Base-by-base conservation (phyloP, 139 green algal species). In the Haematococcus lacustris region DNA sequence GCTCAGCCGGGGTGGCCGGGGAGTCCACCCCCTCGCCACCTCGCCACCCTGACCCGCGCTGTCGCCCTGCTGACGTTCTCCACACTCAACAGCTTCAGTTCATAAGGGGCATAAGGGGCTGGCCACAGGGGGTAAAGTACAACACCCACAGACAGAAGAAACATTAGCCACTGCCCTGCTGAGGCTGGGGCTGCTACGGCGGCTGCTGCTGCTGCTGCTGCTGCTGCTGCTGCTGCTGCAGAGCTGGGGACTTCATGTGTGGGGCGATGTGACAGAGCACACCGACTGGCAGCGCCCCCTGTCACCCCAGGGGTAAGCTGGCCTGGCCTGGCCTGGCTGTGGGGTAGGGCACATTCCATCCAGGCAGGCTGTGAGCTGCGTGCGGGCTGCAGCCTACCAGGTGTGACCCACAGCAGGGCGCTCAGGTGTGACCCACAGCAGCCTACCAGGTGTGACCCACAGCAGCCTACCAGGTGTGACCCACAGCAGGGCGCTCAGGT, bases 161-260 rank as follows among this genome's bases (percentile, higher is more conserved):
- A n/a, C n/a, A n/a, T n/a, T n/a, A n/a, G n/a, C n/a, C n/a, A n/a
- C n/a, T n/a, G n/a, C n/a, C n/a, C n/a, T n/a, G n/a, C n/a, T n/a
- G n/a, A n/a, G n/a, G n/a, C n/a, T n/a, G n/a, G n/a, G n/a, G n/a
- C n/a, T n/a, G n/a, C n/a, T n/a, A n/a, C n/a, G n/a, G n/a, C n/a
- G n/a, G n/a, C n/a, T n/a, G n/a, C n/a, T n/a, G n/a, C n/a, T n/a
- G n/a, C n/a, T n/a, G n/a, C n/a, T 67, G 30, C 3, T 67, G 32
- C 60, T 39, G 60, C 32, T 21, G 32, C 23, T 5, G 39, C 3
- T 40, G 21, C 23, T 64, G 53, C 43, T 51, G 37, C 75, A 87
- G 82, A 80, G 78, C 32, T 88, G 77, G 75, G 75, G 78, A 1
- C 66, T 88, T 34, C 83, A 88, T 67, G 51, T 80, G 2, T 88